Evolutionary conservation across 257 asterid genomes (phyloP), one percentile per base, ranked within the genome.

Genomic region (Vinca minor): DNA sequence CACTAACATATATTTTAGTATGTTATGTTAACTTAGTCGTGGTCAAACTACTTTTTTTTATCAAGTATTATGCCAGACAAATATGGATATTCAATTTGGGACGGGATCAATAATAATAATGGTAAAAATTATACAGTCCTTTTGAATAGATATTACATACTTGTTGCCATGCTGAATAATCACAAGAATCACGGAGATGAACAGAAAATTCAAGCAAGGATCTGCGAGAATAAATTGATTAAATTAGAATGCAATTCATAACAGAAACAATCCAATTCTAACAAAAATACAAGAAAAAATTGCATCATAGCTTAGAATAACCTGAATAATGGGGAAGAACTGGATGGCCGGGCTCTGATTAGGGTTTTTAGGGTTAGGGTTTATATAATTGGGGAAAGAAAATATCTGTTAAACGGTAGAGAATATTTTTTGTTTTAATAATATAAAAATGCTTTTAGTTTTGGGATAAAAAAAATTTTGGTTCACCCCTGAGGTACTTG

Each of bases 91-190:
- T n/a, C n/a, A n/a, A n/a, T n/a, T n/a, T n/a, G n/a, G n/a, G n/a
- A n/a, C n/a, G n/a, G n/a, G n/a, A n/a, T n/a, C n/a, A 48, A 18
- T 15, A 47, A 41, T 44, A 50, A 31, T 29, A 5, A 38, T 4
- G 42, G 42, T 38, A 17, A 56, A 31, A 56, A 2, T 17, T n/a
- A n/a, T 13, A 8, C 26, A 32, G 6, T 31, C 5, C 32, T 4
- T 25, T 15, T 17, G n/a, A 3, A 56, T 17, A 56, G 18, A 32
- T 0, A 9, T 28, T 61, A 50, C 73, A 50, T 41, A 69, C 68
- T 69, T 3, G 68, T 61, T 7, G 73, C 68, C 73, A 69, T 69
- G 68, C 45, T 61, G 63, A 56, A 38, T 59, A 42, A 56, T 5
- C 29, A 59, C 52, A 46, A 34, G 42, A n/a, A 14, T 15, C 41